Evolutionary conservation across 2,329 filamentous ascomycete species (phyloP).

Genomic region (Fusarium sp.): DNA sequence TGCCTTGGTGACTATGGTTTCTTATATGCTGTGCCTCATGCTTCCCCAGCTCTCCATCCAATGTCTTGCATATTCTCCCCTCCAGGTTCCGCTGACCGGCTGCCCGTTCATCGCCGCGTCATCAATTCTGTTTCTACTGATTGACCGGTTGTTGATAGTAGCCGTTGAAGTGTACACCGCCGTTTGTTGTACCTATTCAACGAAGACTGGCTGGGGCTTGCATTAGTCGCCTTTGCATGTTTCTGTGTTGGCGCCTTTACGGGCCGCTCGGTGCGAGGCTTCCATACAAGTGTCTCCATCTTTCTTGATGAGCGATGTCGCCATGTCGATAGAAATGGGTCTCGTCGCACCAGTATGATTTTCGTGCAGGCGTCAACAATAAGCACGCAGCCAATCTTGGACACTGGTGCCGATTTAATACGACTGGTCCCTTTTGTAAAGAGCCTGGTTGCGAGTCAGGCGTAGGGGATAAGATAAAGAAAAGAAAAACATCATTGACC

Average conservation of each 20-base stretch:
- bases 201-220: conserved; percentile 30
- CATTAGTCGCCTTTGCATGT: conserved; percentile 37
- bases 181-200: conserved; percentile 32
- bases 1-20: background rate
- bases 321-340: conserved; percentile 30
- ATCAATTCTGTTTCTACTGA: conserved; percentile 8
- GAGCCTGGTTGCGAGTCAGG: background rate
- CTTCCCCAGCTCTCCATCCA: conserved; percentile 33
- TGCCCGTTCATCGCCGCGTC: conserved; percentile 24
- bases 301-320: conserved; percentile 32
- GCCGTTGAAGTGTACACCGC: conserved; percentile 40
- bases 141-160: conserved; percentile 28
- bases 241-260: conserved; percentile 29
- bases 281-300: conserved; percentile 35
- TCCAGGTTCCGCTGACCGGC: conserved; percentile 38
- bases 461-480: too few relatives aligned
- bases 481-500: too few relatives aligned
- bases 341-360: conserved; percentile 17
- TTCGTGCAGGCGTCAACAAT: conserved; percentile 24
- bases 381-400: conserved; percentile 10
- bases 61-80: conserved; percentile 42
- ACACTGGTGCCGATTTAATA: background rate
- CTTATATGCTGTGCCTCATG: conserved; percentile 29
- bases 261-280: conserved; percentile 33
- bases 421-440: conserved; percentile 3